Conservation (phyloP, 2,329 filamentous ascomycete genomes). For the Domatiomyces catenatus region DNA sequence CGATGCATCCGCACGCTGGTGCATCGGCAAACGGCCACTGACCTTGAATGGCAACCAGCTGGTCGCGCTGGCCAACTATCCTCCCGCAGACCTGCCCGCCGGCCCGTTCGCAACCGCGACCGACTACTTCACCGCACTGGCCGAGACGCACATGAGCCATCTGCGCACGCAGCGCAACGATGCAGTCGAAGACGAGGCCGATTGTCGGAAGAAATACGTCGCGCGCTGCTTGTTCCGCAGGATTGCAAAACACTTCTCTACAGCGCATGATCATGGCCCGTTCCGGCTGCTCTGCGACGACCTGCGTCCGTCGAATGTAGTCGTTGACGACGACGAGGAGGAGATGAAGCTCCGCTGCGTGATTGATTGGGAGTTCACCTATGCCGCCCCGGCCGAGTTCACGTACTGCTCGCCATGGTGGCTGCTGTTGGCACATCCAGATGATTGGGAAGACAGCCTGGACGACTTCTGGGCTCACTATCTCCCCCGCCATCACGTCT, state of each 20-base stretch:
- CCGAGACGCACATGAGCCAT: constrained; percentile 18
- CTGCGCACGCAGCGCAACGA: constrained; percentile 19
- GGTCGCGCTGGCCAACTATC: constrained; percentile 16
- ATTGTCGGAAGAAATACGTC: constrained; percentile 20
- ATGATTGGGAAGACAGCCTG: too few relatives aligned
- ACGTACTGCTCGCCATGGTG: constrained; percentile 17
- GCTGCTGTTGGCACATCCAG: constrained; percentile 8
- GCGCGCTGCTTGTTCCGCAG: constrained; percentile 16
- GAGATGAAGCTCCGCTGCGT: constrained; percentile 18
- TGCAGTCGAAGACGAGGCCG: constrained; percentile 14
- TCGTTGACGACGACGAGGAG: constrained; percentile 21
- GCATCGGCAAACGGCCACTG: constrained; percentile 6
- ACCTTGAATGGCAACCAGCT: constrained; percentile 20
- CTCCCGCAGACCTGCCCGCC: constrained; percentile 11
- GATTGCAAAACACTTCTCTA: constrained; percentile 3
- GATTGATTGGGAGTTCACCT: constrained; percentile 20
- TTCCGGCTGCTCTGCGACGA: constrained; percentile 18
- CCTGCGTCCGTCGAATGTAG: constrained; percentile 14
- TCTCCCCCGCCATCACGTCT: too few relatives aligned
- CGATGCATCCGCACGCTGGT: too few relatives aligned
- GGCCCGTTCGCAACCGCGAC: constrained; percentile 15
- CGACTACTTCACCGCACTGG: constrained; percentile 19
- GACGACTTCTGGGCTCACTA: too few relatives aligned
- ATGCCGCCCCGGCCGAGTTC: constrained; percentile 16
- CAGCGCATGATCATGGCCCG: constrained; percentile 6